Base-by-base conservation (phyloP, 345 rosid species). In the Salix dunnii region DNA sequence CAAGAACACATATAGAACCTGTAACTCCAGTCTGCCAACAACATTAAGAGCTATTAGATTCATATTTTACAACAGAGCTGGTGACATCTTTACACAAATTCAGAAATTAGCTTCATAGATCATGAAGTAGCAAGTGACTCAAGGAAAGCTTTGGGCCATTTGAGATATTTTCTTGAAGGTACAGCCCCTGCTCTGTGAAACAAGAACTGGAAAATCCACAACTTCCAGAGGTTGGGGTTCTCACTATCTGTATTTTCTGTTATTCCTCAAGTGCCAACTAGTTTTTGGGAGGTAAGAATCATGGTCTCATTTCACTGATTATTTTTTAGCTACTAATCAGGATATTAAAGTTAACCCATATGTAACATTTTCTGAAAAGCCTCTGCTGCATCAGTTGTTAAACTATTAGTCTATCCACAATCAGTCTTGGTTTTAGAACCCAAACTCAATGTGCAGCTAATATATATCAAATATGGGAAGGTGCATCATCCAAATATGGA, bases 1-100 rank as follows among this genome's bases (percentile, higher is more conserved):
- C 99, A 80, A 96, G 98, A 79, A 96, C 85, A 81, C 99, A 96
- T 66, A 92, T 79, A 76, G 99, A 90, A 80, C 93, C 99, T 25
- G 84, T 68, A 80, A 94, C 80, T 76, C 94, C 97, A 31, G 97
- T 94, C 99, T 96, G 91, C 81, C 76, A 86, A 75, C 30, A 77
- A 68, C 46, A 72, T 72, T 48, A 71, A 70, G 69, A 77, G 70
- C 77, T 69, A 74, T 28, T 68, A 70, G 8, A 46, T 58, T 58
- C 63, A 58, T 58, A 58, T 58, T 33, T 65, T n/a, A 76, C 18
- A 36, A 18, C 16, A 30, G 10, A 42, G 14, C 68, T 31, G 28
- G 11, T 23, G 12, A 10, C n/a, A 3, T 70, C 27, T 35, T 31
- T 23, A 2, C 27, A 28, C 18, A 21, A 42, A 68, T 63, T 42